phyloP scores from a whole-genome alignment of 2,329 filamentous ascomycete genomes.

The Hypoxylon sp. region DNA sequence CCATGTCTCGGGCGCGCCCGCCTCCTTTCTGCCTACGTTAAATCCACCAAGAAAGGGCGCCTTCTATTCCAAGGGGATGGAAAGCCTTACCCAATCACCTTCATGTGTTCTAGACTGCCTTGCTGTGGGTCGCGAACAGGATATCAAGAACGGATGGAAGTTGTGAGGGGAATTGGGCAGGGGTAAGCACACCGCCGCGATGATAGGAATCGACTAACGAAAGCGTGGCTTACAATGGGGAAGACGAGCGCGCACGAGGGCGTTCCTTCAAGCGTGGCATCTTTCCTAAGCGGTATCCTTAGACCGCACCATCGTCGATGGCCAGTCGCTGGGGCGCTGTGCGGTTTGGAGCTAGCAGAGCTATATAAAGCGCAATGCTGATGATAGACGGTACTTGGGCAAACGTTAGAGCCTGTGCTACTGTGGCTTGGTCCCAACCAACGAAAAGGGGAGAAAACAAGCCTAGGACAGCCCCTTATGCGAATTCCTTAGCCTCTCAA shows the following conservation, averaged over 20 bases:
- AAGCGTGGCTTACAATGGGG: background rate
- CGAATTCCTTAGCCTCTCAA: background rate
- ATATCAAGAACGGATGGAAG: background rate
- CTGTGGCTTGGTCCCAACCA: slow-evolving; percentile 5
- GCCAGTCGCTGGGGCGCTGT: background rate
- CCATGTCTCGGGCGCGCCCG: background rate
- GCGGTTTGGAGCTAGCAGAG: background rate
- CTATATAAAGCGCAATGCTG: slow-evolving; percentile 1
- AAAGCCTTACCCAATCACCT: slow-evolving; percentile 14
- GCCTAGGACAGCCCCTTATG: background rate
- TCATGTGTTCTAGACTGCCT: background rate
- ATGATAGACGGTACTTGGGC: background rate
- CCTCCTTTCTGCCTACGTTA: background rate
- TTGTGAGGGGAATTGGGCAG: background rate
- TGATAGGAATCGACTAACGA: background rate
- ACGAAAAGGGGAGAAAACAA: background rate
- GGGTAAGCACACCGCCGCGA: background rate
- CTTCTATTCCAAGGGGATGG: background rate
- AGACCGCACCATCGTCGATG: background rate
- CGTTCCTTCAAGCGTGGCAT: background rate
- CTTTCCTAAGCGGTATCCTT: background rate
- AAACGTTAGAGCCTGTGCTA: background rate
- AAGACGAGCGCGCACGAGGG: background rate
- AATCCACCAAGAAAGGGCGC: background rate
- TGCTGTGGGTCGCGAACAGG: slow-evolving; percentile 8